These are phyloP conservation scores for Lyophyllum decastes DNA, from an alignment of 768 basidiomycete genomes.

Conservation along the genomic window DNA sequence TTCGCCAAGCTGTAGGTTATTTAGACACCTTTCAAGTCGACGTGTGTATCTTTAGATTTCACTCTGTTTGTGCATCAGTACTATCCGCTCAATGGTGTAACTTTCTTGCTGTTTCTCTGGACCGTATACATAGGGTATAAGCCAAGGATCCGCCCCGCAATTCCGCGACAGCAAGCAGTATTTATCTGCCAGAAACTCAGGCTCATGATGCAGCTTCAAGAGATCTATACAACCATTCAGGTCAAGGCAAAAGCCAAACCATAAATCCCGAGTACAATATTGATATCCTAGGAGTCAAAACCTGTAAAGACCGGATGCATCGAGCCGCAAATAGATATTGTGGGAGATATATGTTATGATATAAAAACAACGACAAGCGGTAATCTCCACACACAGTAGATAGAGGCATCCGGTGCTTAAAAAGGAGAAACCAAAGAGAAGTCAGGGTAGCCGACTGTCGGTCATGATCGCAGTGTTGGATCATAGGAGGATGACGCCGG, in stretches of 20 bases:
- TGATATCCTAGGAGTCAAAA: background rate
- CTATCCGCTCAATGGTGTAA: conserved; percentile 6
- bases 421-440: conserved; percentile 3
- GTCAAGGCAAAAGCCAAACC: conserved; percentile 1
- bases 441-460: background rate
- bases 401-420: conserved; percentile 1
- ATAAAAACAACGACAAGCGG: conserved; percentile 3
- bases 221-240: conserved; percentile 11
- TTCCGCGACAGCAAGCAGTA: background rate
- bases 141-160: background rate
- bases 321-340: conserved; percentile 5
- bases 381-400: background rate
- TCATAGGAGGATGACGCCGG: conserved; percentile 6
- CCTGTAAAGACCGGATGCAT: conserved; percentile 5
- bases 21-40: conserved; percentile 10
- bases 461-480: conserved; percentile 3
- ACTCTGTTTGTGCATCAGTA: conserved; percentile 7
- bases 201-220: background rate
- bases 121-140: background rate
- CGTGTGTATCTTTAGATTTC: conserved; percentile 15
- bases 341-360: conserved; percentile 6
- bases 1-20: conserved; percentile 14
- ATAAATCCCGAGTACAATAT: conserved; percentile 8
- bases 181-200: background rate
- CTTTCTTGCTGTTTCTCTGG: background rate